Evolutionary conservation across 768 basidiomycete species (phyloP).

Genomic region (Phylloporus scabripes): DNA sequence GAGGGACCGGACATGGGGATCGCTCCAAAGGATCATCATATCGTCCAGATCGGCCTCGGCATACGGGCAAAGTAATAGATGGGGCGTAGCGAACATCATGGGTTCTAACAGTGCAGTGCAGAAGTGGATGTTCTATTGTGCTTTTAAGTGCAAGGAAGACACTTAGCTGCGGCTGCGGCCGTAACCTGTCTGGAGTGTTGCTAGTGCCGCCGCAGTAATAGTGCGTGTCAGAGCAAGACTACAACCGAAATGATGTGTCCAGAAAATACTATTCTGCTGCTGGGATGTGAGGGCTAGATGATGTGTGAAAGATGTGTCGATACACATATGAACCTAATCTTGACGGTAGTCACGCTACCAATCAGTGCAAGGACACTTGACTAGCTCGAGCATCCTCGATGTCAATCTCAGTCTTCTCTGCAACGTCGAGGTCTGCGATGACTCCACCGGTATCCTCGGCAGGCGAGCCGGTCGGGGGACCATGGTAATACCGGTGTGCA

Average conservation of each 20-base stretch:
- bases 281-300: neutral
- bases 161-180: constrained; percentile 20
- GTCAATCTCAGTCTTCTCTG: constrained; percentile 1
- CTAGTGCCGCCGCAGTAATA: constrained; percentile 1
- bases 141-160: neutral
- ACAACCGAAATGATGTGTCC: neutral
- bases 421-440: neutral
- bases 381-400: neutral
- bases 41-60: constrained; percentile 29
- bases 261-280: neutral
- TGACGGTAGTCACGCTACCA: neutral
- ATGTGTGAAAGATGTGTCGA: neutral
- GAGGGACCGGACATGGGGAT: constrained; percentile 25
- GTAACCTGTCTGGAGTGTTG: neutral
- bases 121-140: neutral
- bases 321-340: neutral
- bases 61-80: constrained; percentile 31
- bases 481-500: constrained; percentile 52
- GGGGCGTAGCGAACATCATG: constrained; percentile 29
- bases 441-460: constrained; percentile 31
- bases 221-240: neutral
- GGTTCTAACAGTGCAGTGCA: neutral
- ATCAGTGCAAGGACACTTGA: neutral
- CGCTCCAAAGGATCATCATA: constrained; percentile 26
- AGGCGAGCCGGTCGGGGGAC: constrained; percentile 45